Evolutionary conservation across 306 rosid genomes (phyloP).

Genomic region (cucumber (Cucumis sativus)): Cucumber_9930_V3 NC_026655.2:30499001-30499500

Average conservation of each 20-base stretch:
- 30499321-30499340: too few species aligned
- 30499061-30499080: neutral
- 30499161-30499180: too few species aligned
- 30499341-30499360: too few species aligned
- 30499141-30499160: neutral
- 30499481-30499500: neutral
- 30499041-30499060: neutral
- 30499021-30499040: neutral
- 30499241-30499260: too few species aligned
- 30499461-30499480: neutral
- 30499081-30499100: neutral
- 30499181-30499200: too few species aligned
- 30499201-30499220: too few species aligned
- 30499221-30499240: too few species aligned
- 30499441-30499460: neutral
- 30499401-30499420: neutral
- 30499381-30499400: neutral
- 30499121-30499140: neutral
- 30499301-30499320: too few species aligned
- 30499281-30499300: too few species aligned
- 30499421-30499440: neutral
- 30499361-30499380: too few species aligned
- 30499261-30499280: too few species aligned
- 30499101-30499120: neutral
- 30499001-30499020: neutral